These are phyloP conservation scores for Microsporum audouinii DNA, from an alignment of 2,329 filamentous ascomycete species.

Conservation along the genomic window DNA sequence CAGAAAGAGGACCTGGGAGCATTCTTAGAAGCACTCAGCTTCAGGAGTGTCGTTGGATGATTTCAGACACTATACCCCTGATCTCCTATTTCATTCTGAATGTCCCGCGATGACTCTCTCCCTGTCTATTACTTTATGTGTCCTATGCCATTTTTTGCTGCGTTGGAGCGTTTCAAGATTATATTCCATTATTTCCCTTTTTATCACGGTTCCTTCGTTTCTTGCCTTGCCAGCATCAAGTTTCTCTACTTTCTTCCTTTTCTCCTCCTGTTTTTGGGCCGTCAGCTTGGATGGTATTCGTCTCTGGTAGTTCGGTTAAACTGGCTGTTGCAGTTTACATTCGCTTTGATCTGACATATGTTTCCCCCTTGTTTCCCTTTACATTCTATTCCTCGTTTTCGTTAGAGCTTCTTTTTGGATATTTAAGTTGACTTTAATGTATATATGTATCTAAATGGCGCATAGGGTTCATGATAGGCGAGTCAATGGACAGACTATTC, in stretches of 20 bases:
- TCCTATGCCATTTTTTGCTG: not conserved
- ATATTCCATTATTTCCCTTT: not conserved
- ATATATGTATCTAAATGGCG: slow-evolving; percentile 8
- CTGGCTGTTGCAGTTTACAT: not conserved
- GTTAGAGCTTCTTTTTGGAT: not conserved
- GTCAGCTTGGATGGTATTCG: not conserved
- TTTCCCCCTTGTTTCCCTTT: not conserved
- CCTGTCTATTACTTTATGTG: not conserved
- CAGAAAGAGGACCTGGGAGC: slow-evolving; percentile 84
- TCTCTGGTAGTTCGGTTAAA: not conserved
- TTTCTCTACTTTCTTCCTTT: not conserved
- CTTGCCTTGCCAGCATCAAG: not conserved
- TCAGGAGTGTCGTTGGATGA: slow-evolving; percentile 67
- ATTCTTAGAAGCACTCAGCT: slow-evolving; percentile 83
- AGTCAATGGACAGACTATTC: not conserved
- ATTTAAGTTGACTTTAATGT: slow-evolving; percentile 7
- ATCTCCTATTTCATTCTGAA: not conserved
- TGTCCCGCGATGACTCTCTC: not conserved
- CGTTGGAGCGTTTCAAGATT: slow-evolving; percentile 1
- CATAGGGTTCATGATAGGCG: not conserved
- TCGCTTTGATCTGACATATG: not conserved
- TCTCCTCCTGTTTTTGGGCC: not conserved
- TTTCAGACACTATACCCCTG: not conserved
- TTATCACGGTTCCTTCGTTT: not conserved
- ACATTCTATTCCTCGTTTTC: not conserved